Evolutionary conservation across 768 basidiomycete species (phyloP), one percentile per base, ranked within the genome.

Genomic region (Boletus patriciae): DNA sequence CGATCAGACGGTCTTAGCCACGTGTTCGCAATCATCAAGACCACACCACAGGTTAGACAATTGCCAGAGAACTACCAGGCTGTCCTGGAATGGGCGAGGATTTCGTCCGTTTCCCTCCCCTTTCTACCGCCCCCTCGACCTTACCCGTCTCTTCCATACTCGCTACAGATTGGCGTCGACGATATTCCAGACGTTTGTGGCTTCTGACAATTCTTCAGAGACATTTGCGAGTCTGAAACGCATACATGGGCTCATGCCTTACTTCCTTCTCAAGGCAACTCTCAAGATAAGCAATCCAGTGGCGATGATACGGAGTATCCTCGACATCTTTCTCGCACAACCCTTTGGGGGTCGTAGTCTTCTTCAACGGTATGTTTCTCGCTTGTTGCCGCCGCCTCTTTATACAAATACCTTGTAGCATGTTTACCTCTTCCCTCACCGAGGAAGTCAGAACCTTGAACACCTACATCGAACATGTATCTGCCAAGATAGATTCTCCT

Each of bases 161-260:
- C 49, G 38, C 47, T 51, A 41, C 57, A 98, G 95, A 36, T 78
- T 98, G 61, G 97, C 97, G 0, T 96, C 97, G 6, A 95, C 97
- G 3, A 87, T 98, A 40, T 99, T 98, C 70, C 95, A 98, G 62
- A 87, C 90, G 37, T 95, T 94, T 64, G 84, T 97, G 31, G 97
- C 97, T 0, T 84, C 94, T 21, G 97, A 99, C 70, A 87, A 87
- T 57, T 89, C 94, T 6, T 94, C 94, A 6, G 91, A 96, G 62
- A 88, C 87, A 6, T 88, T 98, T 64, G 80, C 92, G 15, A 82
- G 85, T 55, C 74, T 99, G 57, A 98, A 98, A 76, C 83, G 95
- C 46, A 83, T 97, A 42, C 97, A 99, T 68, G 94, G 94, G 2
- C 75, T 96, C 50, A 97, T 98, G 92, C 97, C 97, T 6, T 99